Conservation (phyloP, 2,329 filamentous ascomycete species). For the Fusarium tricinctum region DNA sequence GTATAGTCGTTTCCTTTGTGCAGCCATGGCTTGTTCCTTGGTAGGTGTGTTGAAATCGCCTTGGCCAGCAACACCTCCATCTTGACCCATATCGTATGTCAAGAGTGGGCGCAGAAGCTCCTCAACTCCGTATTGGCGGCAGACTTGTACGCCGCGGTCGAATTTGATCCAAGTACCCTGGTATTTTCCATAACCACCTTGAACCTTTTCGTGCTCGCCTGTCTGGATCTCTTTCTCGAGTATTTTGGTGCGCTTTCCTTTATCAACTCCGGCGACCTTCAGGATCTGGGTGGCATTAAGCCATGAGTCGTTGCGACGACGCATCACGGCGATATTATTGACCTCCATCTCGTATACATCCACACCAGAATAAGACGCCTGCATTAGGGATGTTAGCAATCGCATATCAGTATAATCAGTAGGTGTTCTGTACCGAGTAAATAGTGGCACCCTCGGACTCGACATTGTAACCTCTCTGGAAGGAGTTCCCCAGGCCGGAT, state of each 20-base stretch:
- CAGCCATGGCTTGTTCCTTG: slow-evolving; percentile 98
- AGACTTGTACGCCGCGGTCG: slow-evolving; percentile 91
- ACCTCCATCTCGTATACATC: slow-evolving; percentile 99
- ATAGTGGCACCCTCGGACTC: slow-evolving; percentile 67
- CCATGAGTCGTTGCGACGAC: slow-evolving; percentile 93
- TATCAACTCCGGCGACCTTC: slow-evolving; percentile 96
- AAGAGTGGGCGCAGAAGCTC: slow-evolving; percentile 80
- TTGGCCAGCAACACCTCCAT: slow-evolving; percentile 78
- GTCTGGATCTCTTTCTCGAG: slow-evolving; percentile 97
- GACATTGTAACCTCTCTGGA: slow-evolving; percentile 54
- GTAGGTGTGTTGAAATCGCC: slow-evolving; percentile 93
- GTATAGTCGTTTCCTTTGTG: slow-evolving; percentile 92
- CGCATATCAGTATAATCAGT: neutral
- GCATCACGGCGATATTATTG: slow-evolving; percentile 94
- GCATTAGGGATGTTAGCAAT: slow-evolving; percentile 38
- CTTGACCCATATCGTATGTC: slow-evolving; percentile 84
- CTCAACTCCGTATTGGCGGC: slow-evolving; percentile 82
- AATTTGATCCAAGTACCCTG: slow-evolving; percentile 99
- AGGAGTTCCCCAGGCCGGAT: slow-evolving; percentile 56
- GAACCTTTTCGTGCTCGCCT: slow-evolving; percentile 97
- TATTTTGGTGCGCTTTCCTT: slow-evolving; percentile 97
- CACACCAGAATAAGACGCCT: slow-evolving; percentile 94
- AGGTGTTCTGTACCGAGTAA: slow-evolving; percentile 67
- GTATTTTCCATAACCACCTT: slow-evolving; percentile 98
- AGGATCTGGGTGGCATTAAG: slow-evolving; percentile 98